Conservation (phyloP, 208 protist genomes). For the Leishmania braziliensis region DNA sequence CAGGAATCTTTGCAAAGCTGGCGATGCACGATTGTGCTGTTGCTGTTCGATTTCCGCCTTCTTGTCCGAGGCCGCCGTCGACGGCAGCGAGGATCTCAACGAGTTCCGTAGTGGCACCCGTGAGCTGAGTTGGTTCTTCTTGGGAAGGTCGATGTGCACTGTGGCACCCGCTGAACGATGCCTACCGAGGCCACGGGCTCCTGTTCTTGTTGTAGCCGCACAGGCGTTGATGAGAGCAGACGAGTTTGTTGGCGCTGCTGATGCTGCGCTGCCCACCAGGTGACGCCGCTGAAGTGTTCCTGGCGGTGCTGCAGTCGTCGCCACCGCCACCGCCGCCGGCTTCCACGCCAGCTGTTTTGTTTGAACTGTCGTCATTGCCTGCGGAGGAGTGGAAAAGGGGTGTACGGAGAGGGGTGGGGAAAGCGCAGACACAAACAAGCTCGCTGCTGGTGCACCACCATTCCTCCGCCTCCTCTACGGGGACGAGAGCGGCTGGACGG, state of each 20-base stretch:
- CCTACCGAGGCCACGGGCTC: not conserved
- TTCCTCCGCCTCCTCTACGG: not conserved
- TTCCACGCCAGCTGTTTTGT: not conserved
- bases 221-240: not conserved
- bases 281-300: not conserved
- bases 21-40: slow-evolving; percentile 8
- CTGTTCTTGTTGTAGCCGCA: not conserved
- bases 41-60: slow-evolving; percentile 1
- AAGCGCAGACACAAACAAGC: not conserved
- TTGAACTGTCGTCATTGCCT: not conserved
- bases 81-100: not conserved
- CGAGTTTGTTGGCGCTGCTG: not conserved
- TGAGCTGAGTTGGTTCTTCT: slow-evolving; percentile 1
- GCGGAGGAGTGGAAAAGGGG: not conserved
- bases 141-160: slow-evolving; percentile 15
- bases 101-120: not conserved
- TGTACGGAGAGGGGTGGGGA: not conserved
- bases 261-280: not conserved
- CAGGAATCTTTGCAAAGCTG: not conserved
- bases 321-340: not conserved
- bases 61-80: not conserved
- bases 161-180: not conserved
- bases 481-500: not conserved
- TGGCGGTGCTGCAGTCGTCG: not conserved
- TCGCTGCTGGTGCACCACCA: not conserved